These are phyloP conservation scores for Nyssa sinensis DNA, from an alignment of 148 eudicot species.

Conservation along the genomic window DNA sequence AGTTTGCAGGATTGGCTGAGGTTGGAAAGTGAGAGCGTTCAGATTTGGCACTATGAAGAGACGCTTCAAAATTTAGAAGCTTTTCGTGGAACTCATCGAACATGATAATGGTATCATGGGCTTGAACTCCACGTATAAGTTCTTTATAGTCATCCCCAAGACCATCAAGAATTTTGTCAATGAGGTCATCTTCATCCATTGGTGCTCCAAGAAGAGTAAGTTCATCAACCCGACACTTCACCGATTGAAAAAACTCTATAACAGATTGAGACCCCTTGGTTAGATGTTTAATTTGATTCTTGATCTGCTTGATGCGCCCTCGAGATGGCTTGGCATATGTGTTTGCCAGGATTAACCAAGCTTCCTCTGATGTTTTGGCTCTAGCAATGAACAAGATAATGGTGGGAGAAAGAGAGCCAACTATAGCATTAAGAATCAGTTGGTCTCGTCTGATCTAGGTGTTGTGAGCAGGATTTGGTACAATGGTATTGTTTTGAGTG, in stretches of 20 bases:
- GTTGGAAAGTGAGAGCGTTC: not conserved
- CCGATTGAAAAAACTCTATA: not conserved
- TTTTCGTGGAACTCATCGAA: constrained; percentile 7
- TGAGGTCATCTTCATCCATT: not conserved
- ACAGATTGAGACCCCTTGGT: not conserved
- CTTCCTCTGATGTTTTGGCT: no score
- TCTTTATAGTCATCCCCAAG: no score
- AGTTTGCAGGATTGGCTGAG: not conserved
- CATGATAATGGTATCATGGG: not conserved
- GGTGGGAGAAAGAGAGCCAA: not conserved
- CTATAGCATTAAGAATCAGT: no score
- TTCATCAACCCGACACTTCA: not conserved
- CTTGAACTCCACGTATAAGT: not conserved
- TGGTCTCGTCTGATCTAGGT: no score
- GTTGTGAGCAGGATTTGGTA: no score
- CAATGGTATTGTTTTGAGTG: no score
- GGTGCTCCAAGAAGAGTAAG: no score
- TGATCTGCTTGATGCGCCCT: not conserved
- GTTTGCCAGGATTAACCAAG: no score
- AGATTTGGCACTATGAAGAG: not conserved
- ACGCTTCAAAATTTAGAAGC: not conserved
- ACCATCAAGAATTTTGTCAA: constrained; percentile 2
- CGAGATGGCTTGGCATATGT: no score
- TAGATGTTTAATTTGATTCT: not conserved
- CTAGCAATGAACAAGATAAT: no score